Conservation (phyloP, 495 filamentous ascomycete species). For the Thermothielavioides terrestris region DNA sequence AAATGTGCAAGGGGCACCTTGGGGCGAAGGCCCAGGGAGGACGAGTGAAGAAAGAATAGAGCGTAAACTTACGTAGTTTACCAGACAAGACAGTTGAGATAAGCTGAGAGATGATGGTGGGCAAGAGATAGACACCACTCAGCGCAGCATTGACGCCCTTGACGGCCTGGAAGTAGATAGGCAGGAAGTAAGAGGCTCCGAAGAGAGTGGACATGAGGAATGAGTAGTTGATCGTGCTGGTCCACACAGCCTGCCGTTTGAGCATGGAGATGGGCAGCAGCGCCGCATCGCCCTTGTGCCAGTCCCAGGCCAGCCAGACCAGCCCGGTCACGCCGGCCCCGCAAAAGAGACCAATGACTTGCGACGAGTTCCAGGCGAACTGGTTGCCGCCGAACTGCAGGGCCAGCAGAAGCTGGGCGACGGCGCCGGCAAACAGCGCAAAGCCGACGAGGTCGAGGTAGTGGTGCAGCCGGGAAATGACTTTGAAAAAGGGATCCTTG, state of each 20-base stretch:
- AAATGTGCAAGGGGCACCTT: no score
- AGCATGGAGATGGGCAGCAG: slow-evolving; percentile 58
- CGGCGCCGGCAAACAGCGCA: slow-evolving; percentile 52
- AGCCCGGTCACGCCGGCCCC: slow-evolving; percentile 49
- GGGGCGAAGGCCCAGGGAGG: no score
- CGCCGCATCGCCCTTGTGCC: slow-evolving; percentile 52
- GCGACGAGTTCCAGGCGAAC: slow-evolving; percentile 52
- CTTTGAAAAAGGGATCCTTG: slow-evolving; percentile 15
- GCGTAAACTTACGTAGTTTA: no score
- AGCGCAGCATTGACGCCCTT: slow-evolving; percentile 38
- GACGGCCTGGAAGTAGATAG: slow-evolving; percentile 60
- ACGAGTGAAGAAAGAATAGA: no score
- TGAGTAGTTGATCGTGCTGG: slow-evolving; percentile 38
- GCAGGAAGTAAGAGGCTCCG: slow-evolving; percentile 47
- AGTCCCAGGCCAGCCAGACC: slow-evolving; percentile 51
- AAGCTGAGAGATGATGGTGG: no score
- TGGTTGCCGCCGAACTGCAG: slow-evolving; percentile 69
- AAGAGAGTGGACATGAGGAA: slow-evolving; percentile 49
- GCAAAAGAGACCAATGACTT: slow-evolving; percentile 58
- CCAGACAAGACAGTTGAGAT: no score
- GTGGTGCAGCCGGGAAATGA: slow-evolving; percentile 4
- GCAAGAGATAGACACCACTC: no score
- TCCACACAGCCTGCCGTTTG: slow-evolving; percentile 54
- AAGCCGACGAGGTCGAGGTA: slow-evolving; percentile 60
- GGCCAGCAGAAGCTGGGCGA: slow-evolving; percentile 62